A percentile compares a stretch with the other conserved stretches of the same genome.
phyloP scores from a whole-genome alignment of 2,329 filamentous ascomycete genomes.

The Leptosphaerulina australis region DNA sequence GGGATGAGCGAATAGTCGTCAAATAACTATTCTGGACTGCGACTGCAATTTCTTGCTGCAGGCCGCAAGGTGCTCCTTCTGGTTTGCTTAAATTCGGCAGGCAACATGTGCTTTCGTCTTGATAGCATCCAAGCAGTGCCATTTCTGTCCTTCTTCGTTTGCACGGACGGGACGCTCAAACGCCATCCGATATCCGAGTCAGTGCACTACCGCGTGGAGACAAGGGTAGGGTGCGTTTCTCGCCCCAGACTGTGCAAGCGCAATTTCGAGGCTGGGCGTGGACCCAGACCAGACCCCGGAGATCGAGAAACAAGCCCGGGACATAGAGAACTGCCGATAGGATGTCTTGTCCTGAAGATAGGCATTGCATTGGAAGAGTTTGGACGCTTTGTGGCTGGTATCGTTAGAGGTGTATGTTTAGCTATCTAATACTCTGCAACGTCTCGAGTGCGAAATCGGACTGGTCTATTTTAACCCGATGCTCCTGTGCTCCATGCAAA shows the following conservation, averaged over 20 bases:
- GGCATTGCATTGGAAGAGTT: background rate
- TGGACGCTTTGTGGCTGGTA: background rate
- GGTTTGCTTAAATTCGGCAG: background rate
- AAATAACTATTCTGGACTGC: slow-evolving; percentile 2
- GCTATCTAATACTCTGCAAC: slow-evolving; percentile 2
- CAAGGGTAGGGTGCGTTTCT: slow-evolving; percentile 5
- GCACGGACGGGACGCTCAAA: slow-evolving; percentile 3
- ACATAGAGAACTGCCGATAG: background rate
- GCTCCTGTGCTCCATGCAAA: slow-evolving; percentile 27
- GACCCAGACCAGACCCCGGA: background rate
- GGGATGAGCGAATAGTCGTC: slow-evolving; percentile 3
- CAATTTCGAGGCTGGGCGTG: slow-evolving; percentile 9
- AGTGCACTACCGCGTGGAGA: slow-evolving; percentile 15
- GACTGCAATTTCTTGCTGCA: background rate
- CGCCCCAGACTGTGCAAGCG: slow-evolving; percentile 2
- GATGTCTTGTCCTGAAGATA: background rate
- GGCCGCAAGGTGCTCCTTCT: slow-evolving; percentile 1
- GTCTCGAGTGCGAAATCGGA: slow-evolving; percentile 6
- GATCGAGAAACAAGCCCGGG: background rate
- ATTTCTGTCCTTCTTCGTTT: slow-evolving; percentile 2
- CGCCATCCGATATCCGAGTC: slow-evolving; percentile 9
- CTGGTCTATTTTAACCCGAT: slow-evolving; percentile 20
- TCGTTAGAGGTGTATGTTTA: background rate
- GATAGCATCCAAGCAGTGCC: background rate
- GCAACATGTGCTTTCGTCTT: background rate